These are phyloP conservation scores for Neonectria sp. DNA, from an alignment of 2,329 filamentous ascomycete species.

Conservation along the genomic window DNA sequence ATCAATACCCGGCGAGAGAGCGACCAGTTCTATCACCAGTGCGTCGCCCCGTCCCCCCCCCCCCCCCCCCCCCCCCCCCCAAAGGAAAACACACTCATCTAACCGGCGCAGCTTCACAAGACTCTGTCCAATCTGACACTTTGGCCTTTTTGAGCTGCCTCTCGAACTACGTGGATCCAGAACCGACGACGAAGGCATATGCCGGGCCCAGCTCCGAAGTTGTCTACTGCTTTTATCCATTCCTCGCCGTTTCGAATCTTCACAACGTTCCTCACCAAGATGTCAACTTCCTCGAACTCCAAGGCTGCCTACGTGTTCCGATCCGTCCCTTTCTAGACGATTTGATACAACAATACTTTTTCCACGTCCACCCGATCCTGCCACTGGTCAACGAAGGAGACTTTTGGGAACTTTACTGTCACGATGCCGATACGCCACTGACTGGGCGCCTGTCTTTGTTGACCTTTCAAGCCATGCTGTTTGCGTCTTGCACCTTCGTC, in stretches of 20 bases:
- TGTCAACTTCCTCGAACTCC: slow-evolving; percentile 61
- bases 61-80: no score
- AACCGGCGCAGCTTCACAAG: background rate
- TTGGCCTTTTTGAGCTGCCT: background rate
- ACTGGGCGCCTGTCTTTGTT: slow-evolving; percentile 8
- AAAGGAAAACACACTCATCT: background rate
- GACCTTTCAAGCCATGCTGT: slow-evolving; percentile 25
- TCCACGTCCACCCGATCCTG: slow-evolving; percentile 61
- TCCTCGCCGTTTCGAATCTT: slow-evolving; percentile 54
- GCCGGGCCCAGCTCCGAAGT: slow-evolving; percentile 46
- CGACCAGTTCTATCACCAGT: background rate
- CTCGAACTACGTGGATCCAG: background rate
- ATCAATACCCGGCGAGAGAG: background rate
- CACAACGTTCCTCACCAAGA: slow-evolving; percentile 59
- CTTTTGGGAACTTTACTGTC: slow-evolving; percentile 31
- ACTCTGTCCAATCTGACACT: background rate
- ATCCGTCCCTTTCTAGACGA: slow-evolving; percentile 58
- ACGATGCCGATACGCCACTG: background rate
- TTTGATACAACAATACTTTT: slow-evolving; percentile 63
- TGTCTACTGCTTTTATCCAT: slow-evolving; percentile 61
- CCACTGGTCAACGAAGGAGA: slow-evolving; percentile 63
- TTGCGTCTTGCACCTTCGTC: slow-evolving; percentile 24
- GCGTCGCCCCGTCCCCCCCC: background rate
- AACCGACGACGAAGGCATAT: background rate
- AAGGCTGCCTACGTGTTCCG: slow-evolving; percentile 63